Evolutionary conservation across 441 rosid genomes (phyloP).

Genomic region (Viola pubescens): DNA sequence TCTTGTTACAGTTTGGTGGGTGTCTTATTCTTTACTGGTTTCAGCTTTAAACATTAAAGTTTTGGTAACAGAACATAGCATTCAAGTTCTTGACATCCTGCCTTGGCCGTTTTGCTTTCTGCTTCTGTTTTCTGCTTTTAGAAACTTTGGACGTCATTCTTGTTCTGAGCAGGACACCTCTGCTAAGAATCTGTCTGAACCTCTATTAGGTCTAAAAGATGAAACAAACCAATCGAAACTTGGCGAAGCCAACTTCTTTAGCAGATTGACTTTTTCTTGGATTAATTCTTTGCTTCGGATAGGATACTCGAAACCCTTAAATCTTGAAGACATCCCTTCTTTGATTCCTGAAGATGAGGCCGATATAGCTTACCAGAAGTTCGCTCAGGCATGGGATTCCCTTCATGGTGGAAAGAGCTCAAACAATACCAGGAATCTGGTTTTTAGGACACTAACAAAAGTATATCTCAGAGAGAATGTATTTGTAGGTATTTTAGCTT

Average conservation of each 20-base stretch:
- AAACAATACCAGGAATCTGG: constrained; percentile 35
- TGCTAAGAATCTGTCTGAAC: constrained; percentile 38
- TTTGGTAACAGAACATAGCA: constrained; percentile 24
- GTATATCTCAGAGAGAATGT: constrained; percentile 64
- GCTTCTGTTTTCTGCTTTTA: constrained; percentile 48
- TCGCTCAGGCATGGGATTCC: constrained; percentile 47
- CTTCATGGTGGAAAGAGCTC: constrained; percentile 32
- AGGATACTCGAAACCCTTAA: constrained; percentile 59
- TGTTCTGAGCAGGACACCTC: constrained; percentile 14
- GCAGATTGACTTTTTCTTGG: constrained; percentile 71
- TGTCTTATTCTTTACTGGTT: constrained; percentile 36
- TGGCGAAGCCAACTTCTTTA: constrained; percentile 39
- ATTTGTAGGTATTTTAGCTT: constrained; percentile 36
- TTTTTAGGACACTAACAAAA: constrained; percentile 37
- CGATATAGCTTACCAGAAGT: constrained; percentile 43
- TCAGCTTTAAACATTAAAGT: constrained; percentile 37
- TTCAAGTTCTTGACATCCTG: constrained; percentile 31
- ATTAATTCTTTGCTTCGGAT: constrained; percentile 52
- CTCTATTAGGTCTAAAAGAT: constrained; percentile 32
- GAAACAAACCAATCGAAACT: constrained; percentile 26
- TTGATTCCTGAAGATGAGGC: constrained; percentile 64
- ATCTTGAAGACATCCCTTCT: constrained; percentile 55
- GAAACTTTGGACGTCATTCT: constrained; percentile 22
- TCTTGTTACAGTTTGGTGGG: constrained; percentile 55
- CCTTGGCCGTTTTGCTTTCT: constrained; percentile 43